Base-by-base conservation (phyloP, 352 stramenopile species). In the Phytophthora fragariae region DNA sequence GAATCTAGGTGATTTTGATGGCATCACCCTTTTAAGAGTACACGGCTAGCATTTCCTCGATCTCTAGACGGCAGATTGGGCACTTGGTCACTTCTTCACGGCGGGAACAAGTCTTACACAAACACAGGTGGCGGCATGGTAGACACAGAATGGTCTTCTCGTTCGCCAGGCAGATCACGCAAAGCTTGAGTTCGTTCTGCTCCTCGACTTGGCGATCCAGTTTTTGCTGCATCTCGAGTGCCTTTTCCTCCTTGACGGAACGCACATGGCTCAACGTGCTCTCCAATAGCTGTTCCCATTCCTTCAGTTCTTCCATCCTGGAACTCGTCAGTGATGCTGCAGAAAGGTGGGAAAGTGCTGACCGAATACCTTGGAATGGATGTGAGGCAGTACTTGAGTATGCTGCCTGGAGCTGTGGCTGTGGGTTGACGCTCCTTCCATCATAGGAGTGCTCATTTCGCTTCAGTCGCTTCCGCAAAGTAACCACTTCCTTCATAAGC, bases 111-210 rank as follows among this genome's bases (percentile, higher is more conserved):
- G 80, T 69, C 60, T 92, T 76, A 64, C 90, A 96, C 39, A 96
- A 74, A 59, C 90, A 96, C 55, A 96, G 65, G 52, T 96, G 90
- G 49, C 90, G 88, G 53, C 90, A 96, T 0, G 90, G 90, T 33
- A 96, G 63, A 52, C 90, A 96, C 61, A 96, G 62, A 58, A 96
- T 94, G 27, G 75, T 94, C 72, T 96, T 96, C 24, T 95, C 88
- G 54, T 85, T 91, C 17, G 86, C 79, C 35, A 96, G 71, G 35
- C 90, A 96, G 44, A 96, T 91, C 46, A 96, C 90, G 62, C 90
- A 96, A 14, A 94, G 83, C 73, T 95, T 96, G 64, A 94, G 83
- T 67, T 96, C 90, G 31, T 94, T 83, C 53, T 93, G 85, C 37
- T 92, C 85, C 46, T 93, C 88, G 5, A 92, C 79, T 56, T 94